phyloP scores from a whole-genome alignment of 2,329 filamentous ascomycete genomes.

The Torrubiellomyces zombiae region DNA sequence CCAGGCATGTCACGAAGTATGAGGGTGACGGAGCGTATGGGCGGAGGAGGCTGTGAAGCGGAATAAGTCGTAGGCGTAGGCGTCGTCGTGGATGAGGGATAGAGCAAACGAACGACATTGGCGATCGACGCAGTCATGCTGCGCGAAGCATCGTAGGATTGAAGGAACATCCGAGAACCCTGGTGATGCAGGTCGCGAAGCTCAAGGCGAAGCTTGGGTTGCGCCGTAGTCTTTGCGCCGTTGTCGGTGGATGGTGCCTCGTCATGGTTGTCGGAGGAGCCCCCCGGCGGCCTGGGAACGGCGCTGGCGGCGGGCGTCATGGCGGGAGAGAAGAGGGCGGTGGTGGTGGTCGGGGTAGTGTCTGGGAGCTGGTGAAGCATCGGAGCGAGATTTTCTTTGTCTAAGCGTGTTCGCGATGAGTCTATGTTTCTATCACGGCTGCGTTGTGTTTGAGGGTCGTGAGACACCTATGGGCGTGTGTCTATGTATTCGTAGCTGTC shows the following conservation, averaged over 20 bases:
- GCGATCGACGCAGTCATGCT: conserved; percentile 47
- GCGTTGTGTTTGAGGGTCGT: too few relatives aligned
- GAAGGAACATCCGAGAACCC: conserved; percentile 51
- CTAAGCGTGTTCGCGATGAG: too few relatives aligned
- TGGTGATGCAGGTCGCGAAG: conserved; percentile 40
- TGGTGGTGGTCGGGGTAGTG: too few relatives aligned
- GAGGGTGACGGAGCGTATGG: conserved; percentile 75
- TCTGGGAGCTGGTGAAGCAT: too few relatives aligned
- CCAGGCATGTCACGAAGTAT: conserved; percentile 65
- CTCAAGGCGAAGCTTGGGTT: conserved; percentile 41
- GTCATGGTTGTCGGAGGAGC: not conserved
- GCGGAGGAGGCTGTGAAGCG: too few relatives aligned
- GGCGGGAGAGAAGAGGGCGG: conserved; percentile 9
- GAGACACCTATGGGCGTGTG: too few relatives aligned
- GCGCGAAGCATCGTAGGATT: conserved; percentile 41
- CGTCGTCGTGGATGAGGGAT: conserved; percentile 31
- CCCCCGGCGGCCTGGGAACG: not conserved
- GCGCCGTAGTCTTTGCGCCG: conserved; percentile 1
- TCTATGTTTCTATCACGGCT: too few relatives aligned
- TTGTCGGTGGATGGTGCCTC: not conserved
- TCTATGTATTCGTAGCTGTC: too few relatives aligned
- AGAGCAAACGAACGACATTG: conserved; percentile 58
- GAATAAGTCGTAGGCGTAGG: conserved; percentile 22
- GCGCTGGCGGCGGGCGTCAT: conserved; percentile 11
- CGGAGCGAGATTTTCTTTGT: too few relatives aligned